phyloP scores from a whole-genome alignment of 371 early-diverging fungal species.

The Apophysomyces variabilis region DNA sequence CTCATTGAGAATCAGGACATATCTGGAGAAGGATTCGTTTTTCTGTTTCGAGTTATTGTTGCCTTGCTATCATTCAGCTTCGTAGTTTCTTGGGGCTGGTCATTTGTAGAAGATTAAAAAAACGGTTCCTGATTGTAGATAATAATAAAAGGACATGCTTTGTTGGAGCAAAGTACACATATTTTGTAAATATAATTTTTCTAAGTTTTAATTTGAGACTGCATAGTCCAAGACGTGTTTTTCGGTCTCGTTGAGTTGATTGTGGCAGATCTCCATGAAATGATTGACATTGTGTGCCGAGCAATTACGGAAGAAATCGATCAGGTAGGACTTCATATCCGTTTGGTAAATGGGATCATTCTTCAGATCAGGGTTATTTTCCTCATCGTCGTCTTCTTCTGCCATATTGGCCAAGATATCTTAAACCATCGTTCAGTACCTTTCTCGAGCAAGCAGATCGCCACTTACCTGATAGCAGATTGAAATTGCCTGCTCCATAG shows the following conservation, averaged over 20 bases:
- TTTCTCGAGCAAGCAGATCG: not conserved
- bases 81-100: constrained; percentile 52
- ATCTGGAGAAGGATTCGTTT: constrained; percentile 25
- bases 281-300: constrained; percentile 61
- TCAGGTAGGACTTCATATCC: constrained; percentile 70
- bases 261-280: constrained; percentile 53
- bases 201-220: constrained; percentile 13
- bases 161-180: not conserved
- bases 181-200: not conserved
- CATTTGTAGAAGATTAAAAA: constrained; percentile 22
- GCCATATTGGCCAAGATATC: constrained; percentile 51
- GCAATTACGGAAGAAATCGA: constrained; percentile 75
- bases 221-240: constrained; percentile 24
- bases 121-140: not conserved
- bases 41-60: constrained; percentile 32
- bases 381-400: constrained; percentile 70
- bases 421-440: constrained; percentile 11
- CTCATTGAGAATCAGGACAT: constrained; percentile 21
- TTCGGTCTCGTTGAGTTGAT: constrained; percentile 42
- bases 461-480: constrained; percentile 47
- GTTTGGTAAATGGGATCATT: constrained; percentile 77
- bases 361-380: constrained; percentile 73
- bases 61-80: constrained; percentile 37
- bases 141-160: not conserved
- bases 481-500: constrained; percentile 50